Evolutionary conservation across 2,329 filamentous ascomycete species (phyloP).

Genomic region (Daldinia eschscholtzii): DNA sequence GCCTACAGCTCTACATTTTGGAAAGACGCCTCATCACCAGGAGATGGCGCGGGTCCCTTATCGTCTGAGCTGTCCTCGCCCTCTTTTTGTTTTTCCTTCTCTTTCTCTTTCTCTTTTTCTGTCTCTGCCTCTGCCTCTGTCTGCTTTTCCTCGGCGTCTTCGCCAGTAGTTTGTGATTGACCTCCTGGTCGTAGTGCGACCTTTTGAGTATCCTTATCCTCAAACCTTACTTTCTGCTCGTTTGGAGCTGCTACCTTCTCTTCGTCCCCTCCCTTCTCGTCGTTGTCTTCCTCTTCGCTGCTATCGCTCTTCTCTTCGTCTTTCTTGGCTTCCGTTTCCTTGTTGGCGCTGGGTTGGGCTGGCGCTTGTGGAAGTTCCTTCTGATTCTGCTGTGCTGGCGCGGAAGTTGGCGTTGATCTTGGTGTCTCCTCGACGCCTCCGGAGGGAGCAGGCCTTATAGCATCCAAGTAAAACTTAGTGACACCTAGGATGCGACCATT

Average conservation of each 20-base stretch:
- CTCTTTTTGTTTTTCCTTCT: conserved; percentile 45
- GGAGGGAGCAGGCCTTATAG: conserved; percentile 64
- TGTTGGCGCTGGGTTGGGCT: conserved; percentile 37
- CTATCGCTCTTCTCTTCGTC: conserved; percentile 33
- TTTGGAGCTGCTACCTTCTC: conserved; percentile 52
- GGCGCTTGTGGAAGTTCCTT: conserved; percentile 51
- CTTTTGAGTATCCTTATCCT: conserved; percentile 68
- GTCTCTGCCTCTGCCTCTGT: conserved; percentile 48
- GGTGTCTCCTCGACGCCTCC: conserved; percentile 51
- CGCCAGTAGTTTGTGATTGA: conserved; percentile 36
- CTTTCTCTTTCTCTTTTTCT: conserved; percentile 49
- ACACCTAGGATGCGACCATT: conserved; percentile 94
- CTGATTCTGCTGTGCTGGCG: conserved; percentile 39
- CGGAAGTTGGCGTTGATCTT: conserved; percentile 38
- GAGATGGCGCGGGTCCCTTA: conserved; percentile 60
- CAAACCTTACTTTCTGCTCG: conserved; percentile 69
- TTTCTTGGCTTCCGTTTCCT: conserved; percentile 41
- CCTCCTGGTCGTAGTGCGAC: conserved; percentile 61
- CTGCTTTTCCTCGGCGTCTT: conserved; percentile 45
- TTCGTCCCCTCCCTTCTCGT: conserved; percentile 37
- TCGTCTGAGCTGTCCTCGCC: conserved; percentile 51
- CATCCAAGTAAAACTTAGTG: conserved; percentile 95
- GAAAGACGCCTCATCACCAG: conserved; percentile 70
- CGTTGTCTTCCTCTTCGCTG: conserved; percentile 28
- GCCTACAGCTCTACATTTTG: conserved; percentile 71